Evolutionary conservation across 345 rosid genomes (phyloP), one percentile per base, ranked within the genome.

Genomic region (Populus tremula): DNA sequence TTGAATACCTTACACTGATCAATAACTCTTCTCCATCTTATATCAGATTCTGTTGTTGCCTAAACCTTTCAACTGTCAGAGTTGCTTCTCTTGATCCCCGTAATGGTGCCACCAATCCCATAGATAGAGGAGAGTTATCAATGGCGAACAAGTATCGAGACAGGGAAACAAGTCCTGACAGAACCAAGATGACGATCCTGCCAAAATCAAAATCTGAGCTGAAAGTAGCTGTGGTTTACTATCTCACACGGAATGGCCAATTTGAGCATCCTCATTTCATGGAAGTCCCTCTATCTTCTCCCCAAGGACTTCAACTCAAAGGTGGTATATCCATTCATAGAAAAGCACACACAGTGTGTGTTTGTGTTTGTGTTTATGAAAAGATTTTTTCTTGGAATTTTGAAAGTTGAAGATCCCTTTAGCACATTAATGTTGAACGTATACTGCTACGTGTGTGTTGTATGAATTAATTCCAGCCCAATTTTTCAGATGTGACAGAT

Each of bases 131-230:
- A 50, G 86, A 73, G 67, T n/a, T 66, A 12, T 1, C 47, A 47
- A 59, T 54, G 67, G 69, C 73, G 38, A 79, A 54, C 73, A 78
- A 49, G 41, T 35, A 56, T 66, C 85, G 74, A 73, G 76, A 65
- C 20, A 65, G 16, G 64, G 83, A 62, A 78, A 63, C 43, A 8
- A 85, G 82, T 68, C 83, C 81, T 50, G 87, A 75, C 43, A 70
- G 81, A 72, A 76, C 69, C 50, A 78, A 76, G 59, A 79, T 78
- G 5, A 77, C 77, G 84, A 47, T 41, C 2, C 86, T 84, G 71
- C 78, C 78, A 35, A 75, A 79, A 77, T 8, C 53, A 49, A 81
- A 71, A 70, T 18, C 68, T 17, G 75, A 84, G 72, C 77, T 71
- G 68, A 67, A 73, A 71, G 78, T 76, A 16, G 25, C 50, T 38